phyloP scores from a whole-genome alignment of 108 stramenopile genomes.

The Epithemia pelagica region DNA sequence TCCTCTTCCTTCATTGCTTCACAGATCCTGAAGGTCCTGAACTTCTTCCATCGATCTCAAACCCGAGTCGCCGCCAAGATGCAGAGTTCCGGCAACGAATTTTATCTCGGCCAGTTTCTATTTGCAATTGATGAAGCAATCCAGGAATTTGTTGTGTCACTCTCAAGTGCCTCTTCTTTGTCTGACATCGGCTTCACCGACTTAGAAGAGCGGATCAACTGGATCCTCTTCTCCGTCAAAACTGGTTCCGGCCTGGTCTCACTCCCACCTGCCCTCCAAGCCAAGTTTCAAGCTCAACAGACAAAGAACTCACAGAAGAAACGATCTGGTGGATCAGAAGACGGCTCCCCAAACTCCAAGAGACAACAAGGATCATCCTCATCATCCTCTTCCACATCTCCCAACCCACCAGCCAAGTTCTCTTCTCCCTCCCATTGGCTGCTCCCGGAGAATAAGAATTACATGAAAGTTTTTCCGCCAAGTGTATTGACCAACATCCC shows the following conservation, averaged over 20 bases:
- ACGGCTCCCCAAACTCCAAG: not conserved
- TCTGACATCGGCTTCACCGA: not conserved
- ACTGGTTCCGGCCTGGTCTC: not conserved
- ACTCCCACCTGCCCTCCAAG: not conserved
- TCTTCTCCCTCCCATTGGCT: not conserved
- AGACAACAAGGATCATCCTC: not conserved
- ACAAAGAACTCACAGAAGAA: no score
- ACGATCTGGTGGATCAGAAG: no score
- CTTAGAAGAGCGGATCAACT: not conserved
- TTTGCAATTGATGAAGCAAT: not conserved
- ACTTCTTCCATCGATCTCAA: no score
- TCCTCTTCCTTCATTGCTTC: slow-evolving; percentile 30
- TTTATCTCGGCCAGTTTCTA: not conserved
- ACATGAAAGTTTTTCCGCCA: not conserved
- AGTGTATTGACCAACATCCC: not conserved
- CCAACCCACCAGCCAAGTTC: not conserved
- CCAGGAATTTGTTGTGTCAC: not conserved
- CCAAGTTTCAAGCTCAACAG: not conserved
- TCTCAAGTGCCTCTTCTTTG: not conserved
- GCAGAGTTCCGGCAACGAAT: no score
- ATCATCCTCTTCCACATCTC: not conserved
- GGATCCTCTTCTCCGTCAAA: not conserved
- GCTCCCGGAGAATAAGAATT: not conserved
- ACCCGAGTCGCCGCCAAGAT: no score
- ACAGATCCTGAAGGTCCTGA: slow-evolving; percentile 40